Percentiles rank a stretch among this genome's conserved stretches.
phyloP scores from a whole-genome alignment of 1,139 yeast species.

The Saccharomyces hybrid region DNA sequence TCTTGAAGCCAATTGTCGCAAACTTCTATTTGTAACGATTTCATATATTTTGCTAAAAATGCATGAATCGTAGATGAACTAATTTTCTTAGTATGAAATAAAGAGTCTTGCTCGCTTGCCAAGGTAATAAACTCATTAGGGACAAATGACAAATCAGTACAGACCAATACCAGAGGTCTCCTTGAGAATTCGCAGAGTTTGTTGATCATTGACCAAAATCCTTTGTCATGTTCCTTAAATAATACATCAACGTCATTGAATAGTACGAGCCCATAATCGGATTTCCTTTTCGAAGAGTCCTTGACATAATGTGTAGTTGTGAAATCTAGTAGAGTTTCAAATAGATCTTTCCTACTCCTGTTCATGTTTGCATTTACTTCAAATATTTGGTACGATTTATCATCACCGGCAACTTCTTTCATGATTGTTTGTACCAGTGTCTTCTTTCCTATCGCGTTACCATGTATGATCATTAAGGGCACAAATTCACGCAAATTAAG shows the following conservation, averaged over 20 bases:
- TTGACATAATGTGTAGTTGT: conserved; percentile 81
- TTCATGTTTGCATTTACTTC: conserved; percentile 72
- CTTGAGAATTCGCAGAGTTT: conserved; percentile 59
- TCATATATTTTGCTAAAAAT: conserved; percentile 34
- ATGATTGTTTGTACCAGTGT: conserved; percentile 65
- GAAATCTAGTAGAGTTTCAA: conserved; percentile 61
- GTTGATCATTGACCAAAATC: conserved; percentile 71
- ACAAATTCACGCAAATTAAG: conserved; percentile 35
- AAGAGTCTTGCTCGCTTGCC: conserved; percentile 40
- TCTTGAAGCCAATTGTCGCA: conserved; percentile 32
- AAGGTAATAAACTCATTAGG: conserved; percentile 48
- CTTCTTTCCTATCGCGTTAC: conserved; percentile 77
- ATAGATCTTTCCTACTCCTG: conserved; percentile 65
- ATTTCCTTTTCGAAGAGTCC: conserved; percentile 23
- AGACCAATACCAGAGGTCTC: conserved; percentile 75
- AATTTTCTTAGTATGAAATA: conserved; percentile 29
- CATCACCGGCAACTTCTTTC: conserved; percentile 48
- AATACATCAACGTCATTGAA: conserved; percentile 82
- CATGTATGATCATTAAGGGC: conserved; percentile 62
- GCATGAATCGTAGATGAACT: conserved; percentile 30
- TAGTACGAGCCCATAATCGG: conserved; percentile 60
- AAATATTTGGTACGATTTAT: conserved; percentile 44
- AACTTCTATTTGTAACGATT: conserved; percentile 35
- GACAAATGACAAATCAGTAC: conserved; percentile 47
- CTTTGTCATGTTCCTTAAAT: conserved; percentile 64